phyloP scores from a whole-genome alignment of 257 asterid species.

The Solanum acaule region DNA sequence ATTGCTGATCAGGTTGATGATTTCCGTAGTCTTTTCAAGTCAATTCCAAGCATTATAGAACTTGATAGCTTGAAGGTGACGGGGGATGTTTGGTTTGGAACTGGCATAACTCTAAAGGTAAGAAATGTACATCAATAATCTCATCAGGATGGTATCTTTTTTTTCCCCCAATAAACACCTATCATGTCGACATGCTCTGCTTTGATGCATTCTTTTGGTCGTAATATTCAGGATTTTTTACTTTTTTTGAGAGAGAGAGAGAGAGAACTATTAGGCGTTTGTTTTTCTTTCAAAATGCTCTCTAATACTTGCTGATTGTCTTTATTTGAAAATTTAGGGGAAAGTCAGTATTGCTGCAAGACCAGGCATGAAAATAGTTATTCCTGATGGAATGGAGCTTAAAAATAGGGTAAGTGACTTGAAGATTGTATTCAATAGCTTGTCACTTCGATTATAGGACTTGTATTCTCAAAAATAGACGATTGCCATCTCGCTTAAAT shows the following conservation, averaged over 20 bases:
- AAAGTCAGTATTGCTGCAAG: slow-evolving; percentile 47
- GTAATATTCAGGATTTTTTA: neutral
- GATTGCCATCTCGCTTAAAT: neutral
- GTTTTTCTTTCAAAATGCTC: neutral
- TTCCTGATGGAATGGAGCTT: slow-evolving; percentile 62
- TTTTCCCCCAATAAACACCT: neutral
- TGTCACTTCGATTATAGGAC: neutral
- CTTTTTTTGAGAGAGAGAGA: neutral
- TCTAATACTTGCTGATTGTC: neutral
- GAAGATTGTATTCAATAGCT: neutral
- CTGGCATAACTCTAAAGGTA: slow-evolving; percentile 71
- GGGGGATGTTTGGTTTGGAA: slow-evolving; percentile 93
- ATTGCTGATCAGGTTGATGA: slow-evolving; percentile 45
- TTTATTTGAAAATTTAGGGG: slow-evolving; percentile 34
- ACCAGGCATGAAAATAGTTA: slow-evolving; percentile 39
- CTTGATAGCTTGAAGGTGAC: slow-evolving; percentile 73
- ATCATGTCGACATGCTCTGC: neutral
- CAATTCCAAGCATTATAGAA: slow-evolving; percentile 65
- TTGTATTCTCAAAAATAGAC: neutral
- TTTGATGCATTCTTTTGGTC: neutral
- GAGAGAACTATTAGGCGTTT: neutral
- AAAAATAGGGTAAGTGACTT: slow-evolving; percentile 47
- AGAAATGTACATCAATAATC: neutral
- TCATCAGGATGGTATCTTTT: neutral
- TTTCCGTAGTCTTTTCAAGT: slow-evolving; percentile 61